Conservation (phyloP, 129 eudicot species). For the Kitagawia praeruptora region DNA sequence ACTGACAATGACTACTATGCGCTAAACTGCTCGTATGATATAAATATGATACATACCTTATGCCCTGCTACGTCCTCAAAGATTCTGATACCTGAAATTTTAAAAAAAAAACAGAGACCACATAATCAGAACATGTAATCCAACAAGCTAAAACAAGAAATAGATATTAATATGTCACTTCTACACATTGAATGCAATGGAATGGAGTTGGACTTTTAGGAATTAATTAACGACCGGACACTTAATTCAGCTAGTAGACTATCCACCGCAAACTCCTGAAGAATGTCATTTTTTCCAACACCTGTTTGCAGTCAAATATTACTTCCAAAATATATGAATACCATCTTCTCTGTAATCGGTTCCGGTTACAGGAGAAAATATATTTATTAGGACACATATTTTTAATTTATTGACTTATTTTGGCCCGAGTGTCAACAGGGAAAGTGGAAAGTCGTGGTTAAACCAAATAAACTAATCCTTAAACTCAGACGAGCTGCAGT, state of each 20-base stretch:
- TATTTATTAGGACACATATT: not conserved
- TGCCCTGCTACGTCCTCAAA: slow-evolving; percentile 72
- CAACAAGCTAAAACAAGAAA: not conserved
- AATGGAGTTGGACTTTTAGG: not conserved
- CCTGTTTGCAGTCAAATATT: not conserved
- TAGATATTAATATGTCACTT: not conserved
- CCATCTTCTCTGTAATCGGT: not conserved
- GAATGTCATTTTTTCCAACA: not conserved
- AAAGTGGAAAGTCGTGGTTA: not conserved
- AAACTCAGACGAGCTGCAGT: not conserved
- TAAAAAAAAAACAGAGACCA: not conserved
- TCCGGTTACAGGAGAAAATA: not conserved
- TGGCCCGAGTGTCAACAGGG: not conserved
- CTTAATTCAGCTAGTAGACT: not conserved
- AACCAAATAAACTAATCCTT: not conserved
- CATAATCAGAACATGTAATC: not conserved
- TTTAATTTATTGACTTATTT: not conserved
- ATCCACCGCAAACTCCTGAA: not conserved
- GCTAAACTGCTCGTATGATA: not conserved
- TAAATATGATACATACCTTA: slow-evolving; percentile 40
- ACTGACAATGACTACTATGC: not conserved
- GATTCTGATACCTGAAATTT: slow-evolving; percentile 76
- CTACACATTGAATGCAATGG: not conserved
- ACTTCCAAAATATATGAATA: too few relatives aligned
- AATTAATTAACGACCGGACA: not conserved